phyloP scores from a whole-genome alignment of 78 protist genomes.

The Emiliania huxleyi region DNA sequence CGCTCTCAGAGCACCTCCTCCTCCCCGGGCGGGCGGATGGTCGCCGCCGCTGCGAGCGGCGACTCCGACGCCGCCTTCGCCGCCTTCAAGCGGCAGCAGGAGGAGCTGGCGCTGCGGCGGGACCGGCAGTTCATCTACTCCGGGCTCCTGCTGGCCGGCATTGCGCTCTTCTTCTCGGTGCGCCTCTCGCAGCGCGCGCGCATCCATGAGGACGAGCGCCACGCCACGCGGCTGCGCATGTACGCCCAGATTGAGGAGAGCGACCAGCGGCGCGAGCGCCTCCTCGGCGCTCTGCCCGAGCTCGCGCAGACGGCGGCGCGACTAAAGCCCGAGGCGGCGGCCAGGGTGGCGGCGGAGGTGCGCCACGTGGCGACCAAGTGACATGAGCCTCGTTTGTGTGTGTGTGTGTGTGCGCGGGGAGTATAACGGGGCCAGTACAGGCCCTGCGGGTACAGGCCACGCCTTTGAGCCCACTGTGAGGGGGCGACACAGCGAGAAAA shows the following conservation, averaged over 20 bases:
- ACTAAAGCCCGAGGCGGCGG: neutral
- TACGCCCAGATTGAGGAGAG: neutral
- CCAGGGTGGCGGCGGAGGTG: too few species aligned
- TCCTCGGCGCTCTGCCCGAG: neutral
- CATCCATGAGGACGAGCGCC: neutral
- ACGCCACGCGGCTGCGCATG: neutral
- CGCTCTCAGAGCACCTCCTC: too few species aligned
- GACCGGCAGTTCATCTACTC: neutral
- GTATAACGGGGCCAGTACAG: too few species aligned
- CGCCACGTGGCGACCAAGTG: too few species aligned
- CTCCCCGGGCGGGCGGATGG: too few species aligned
- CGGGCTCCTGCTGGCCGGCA: neutral
- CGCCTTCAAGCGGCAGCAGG: neutral
- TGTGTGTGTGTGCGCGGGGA: too few species aligned
- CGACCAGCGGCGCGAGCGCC: neutral
- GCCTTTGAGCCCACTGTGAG: too few species aligned
- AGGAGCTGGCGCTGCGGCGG: neutral
- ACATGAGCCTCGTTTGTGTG: too few species aligned
- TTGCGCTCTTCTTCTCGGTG: neutral
- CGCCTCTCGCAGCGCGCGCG: neutral
- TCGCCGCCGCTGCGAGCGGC: neutral
- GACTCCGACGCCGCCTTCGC: neutral
- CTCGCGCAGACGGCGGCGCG: neutral
- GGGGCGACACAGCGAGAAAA: too few species aligned
- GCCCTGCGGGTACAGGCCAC: too few species aligned